Conservation (phyloP, 352 stramenopile genomes). For the Phytophthora tentaculata region DNA sequence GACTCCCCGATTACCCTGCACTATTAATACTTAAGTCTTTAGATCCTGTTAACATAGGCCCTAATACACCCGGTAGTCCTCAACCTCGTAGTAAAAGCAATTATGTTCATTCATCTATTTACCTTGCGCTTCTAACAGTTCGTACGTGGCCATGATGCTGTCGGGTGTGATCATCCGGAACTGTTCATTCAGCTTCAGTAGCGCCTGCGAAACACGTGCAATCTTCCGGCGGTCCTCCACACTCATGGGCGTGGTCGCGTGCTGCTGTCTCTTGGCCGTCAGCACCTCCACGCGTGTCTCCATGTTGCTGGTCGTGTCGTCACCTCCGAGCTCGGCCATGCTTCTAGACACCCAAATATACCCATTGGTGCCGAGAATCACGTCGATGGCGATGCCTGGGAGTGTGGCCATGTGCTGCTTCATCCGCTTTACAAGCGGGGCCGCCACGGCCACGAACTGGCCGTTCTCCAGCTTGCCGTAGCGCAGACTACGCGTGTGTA, state of each 20-base stretch:
- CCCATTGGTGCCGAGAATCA: slow-evolving; percentile 96
- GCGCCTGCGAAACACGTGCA: slow-evolving; percentile 88
- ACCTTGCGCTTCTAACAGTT: slow-evolving; percentile 48
- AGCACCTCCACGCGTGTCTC: slow-evolving; percentile 90
- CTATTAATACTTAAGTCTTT: no score
- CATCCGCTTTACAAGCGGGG: slow-evolving; percentile 91
- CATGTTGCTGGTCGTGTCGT: slow-evolving; percentile 64
- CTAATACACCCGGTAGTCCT: background rate
- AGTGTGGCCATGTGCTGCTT: slow-evolving; percentile 95
- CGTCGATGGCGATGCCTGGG: slow-evolving; percentile 77
- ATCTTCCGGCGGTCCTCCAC: slow-evolving; percentile 85
- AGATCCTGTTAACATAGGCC: no score
- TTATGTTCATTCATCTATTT: slow-evolving; percentile 19
- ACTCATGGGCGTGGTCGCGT: slow-evolving; percentile 83
- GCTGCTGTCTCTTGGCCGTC: slow-evolving; percentile 90
- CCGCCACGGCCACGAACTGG: slow-evolving; percentile 89
- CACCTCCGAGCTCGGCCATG: slow-evolving; percentile 63
- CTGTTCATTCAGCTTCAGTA: slow-evolving; percentile 88
- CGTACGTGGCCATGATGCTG: slow-evolving; percentile 89
- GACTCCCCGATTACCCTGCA: no score
- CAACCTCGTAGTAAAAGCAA: slow-evolving; percentile 1
- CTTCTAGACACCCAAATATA: slow-evolving; percentile 95
- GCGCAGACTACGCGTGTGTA: slow-evolving; percentile 94
- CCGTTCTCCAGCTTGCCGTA: slow-evolving; percentile 97
- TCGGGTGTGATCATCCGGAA: slow-evolving; percentile 94